Conservation (phyloP, 1,139 yeast genomes). For the Groenewaldozyma auringiensis region DNA sequence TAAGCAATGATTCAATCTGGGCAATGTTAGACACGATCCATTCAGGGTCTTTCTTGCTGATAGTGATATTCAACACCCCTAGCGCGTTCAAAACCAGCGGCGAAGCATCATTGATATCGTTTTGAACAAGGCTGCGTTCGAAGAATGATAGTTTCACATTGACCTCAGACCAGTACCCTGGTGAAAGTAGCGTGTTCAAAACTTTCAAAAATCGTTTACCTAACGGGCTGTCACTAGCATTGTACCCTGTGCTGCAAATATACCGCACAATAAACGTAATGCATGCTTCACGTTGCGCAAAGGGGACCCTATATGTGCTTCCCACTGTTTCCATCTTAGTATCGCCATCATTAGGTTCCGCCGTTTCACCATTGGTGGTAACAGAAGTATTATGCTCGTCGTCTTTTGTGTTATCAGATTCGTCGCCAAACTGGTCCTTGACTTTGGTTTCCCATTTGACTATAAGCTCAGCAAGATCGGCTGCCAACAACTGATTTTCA, state of each 20-base stretch:
- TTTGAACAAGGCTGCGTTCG: constrained; percentile 73
- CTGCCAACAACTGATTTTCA: constrained; percentile 79
- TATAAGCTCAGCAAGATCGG: constrained; percentile 80
- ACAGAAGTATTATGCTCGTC: constrained; percentile 8
- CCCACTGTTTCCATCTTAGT: constrained; percentile 12
- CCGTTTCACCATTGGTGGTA: constrained; percentile 1
- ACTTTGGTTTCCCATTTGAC: constrained; percentile 67
- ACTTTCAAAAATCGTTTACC: constrained; percentile 77
- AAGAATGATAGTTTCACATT: constrained; percentile 76
- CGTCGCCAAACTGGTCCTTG: constrained; percentile 6
- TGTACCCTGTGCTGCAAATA: constrained; percentile 77
- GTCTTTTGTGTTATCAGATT: constrained; percentile 8
- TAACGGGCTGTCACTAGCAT: constrained; percentile 75
- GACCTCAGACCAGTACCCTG: constrained; percentile 79
- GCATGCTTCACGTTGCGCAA: constrained; percentile 81
- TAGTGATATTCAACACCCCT: constrained; percentile 79
- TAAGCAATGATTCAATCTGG: constrained; percentile 64
- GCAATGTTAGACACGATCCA: constrained; percentile 72
- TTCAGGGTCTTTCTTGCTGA: constrained; percentile 63
- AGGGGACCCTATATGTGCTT: constrained; percentile 51
- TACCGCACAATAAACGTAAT: constrained; percentile 85
- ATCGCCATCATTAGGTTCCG: background rate
- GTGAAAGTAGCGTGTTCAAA: constrained; percentile 62
- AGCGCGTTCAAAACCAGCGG: constrained; percentile 84
- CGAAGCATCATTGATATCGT: constrained; percentile 53